Conservation (phyloP, 2,329 filamentous ascomycete species). For the Paradendryphiella salina region DNA sequence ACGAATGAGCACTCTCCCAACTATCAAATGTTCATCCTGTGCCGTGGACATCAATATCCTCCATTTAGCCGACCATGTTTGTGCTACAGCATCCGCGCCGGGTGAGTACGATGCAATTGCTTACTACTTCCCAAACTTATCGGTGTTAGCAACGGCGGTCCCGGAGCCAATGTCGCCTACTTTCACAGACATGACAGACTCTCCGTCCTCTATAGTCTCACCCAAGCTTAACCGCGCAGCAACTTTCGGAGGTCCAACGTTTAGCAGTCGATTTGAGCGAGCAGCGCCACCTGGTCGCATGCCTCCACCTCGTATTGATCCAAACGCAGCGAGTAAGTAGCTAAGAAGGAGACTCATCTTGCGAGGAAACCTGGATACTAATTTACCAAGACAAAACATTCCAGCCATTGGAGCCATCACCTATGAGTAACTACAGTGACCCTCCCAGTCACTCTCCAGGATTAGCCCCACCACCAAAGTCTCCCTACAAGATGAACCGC, state of each 20-base stretch:
- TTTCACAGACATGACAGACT: constrained; percentile 12
- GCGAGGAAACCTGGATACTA: constrained; percentile 10
- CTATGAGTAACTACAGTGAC: constrained; percentile 36
- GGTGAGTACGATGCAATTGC: constrained; percentile 48
- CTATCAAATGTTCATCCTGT: constrained; percentile 48
- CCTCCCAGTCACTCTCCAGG: constrained; percentile 31
- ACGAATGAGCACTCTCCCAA: constrained; percentile 41
- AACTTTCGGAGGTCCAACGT: constrained; percentile 35
- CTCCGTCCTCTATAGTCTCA: constrained; percentile 8
- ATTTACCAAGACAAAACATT: constrained; percentile 44
- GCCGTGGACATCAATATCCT: constrained; percentile 74
- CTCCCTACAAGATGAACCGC: constrained; percentile 39
- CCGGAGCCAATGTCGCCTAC: constrained; percentile 17
- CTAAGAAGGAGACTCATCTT: neutral
- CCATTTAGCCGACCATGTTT: constrained; percentile 83
- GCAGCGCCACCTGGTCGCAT: constrained; percentile 51
- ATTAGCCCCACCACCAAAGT: constrained; percentile 26
- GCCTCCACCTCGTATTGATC: constrained; percentile 59
- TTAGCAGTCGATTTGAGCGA: constrained; percentile 32
- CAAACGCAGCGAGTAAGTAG: constrained; percentile 61
- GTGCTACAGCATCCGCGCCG: constrained; percentile 51
- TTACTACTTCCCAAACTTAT: constrained; percentile 8
- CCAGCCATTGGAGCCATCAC: constrained; percentile 30
- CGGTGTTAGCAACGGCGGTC: constrained; percentile 21
- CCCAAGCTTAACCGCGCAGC: constrained; percentile 41